Conservation (phyloP, 2,329 filamentous ascomycete species). For the Gnomoniopsis sp. region DNA sequence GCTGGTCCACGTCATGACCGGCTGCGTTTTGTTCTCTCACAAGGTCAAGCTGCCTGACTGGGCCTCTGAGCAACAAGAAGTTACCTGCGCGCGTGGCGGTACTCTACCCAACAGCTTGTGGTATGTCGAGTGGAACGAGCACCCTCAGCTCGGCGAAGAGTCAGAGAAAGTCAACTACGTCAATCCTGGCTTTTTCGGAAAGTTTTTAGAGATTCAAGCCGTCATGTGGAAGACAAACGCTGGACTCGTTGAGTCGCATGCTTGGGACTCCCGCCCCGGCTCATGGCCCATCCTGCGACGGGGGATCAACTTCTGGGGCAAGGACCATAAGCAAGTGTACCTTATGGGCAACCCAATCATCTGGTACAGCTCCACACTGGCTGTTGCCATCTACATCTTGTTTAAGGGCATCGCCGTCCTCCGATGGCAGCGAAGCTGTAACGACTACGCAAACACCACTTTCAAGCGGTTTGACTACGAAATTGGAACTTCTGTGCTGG, state of each 20-base stretch:
- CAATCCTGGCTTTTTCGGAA: slow-evolving; percentile 91
- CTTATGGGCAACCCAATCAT: slow-evolving; percentile 91
- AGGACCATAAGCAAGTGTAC: slow-evolving; percentile 91
- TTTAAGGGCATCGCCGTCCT: slow-evolving; percentile 89
- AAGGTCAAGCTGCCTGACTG: slow-evolving; percentile 98
- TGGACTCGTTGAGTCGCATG: slow-evolving; percentile 91
- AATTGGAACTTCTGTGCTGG: slow-evolving; percentile 82
- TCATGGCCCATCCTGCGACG: slow-evolving; percentile 91
- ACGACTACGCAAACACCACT: slow-evolving; percentile 74
- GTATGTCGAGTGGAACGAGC: slow-evolving; percentile 91
- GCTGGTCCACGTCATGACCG: slow-evolving; percentile 94
- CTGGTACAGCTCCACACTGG: slow-evolving; percentile 85
- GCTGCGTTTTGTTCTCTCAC: slow-evolving; percentile 94
- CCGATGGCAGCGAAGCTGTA: slow-evolving; percentile 90
- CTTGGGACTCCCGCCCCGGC: slow-evolving; percentile 92
- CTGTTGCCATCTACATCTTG: slow-evolving; percentile 70
- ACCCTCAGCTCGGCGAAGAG: slow-evolving; percentile 69
- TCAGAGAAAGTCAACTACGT: slow-evolving; percentile 96
- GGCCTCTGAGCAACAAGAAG: slow-evolving; percentile 97
- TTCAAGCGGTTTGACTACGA: slow-evolving; percentile 99
- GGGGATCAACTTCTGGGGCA: slow-evolving; percentile 99
- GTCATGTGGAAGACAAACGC: slow-evolving; percentile 99
- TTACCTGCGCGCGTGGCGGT: slow-evolving; percentile 90
- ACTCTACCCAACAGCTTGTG: slow-evolving; percentile 95
- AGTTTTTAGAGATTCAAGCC: slow-evolving; percentile 95